Base-by-base conservation (phyloP, 306 rosid genomes). In the Inga oerstediana region DNA sequence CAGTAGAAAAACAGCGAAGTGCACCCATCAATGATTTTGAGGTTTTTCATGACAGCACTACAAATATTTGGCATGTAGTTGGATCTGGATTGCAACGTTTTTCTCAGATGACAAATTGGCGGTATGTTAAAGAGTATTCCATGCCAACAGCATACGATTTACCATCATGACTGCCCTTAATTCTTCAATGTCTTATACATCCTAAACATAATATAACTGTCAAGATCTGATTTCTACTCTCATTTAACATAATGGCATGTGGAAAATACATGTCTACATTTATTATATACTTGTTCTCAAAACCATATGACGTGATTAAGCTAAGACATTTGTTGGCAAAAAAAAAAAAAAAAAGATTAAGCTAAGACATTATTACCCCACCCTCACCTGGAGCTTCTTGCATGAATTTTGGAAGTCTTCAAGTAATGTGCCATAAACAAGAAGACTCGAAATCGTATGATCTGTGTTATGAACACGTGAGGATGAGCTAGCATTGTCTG, bases 71-170 rank as follows among this genome's bases (percentile, higher is more conserved):
- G 99, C 91, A 81, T 74, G 93, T 96, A 37, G 87, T 89, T 78
- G 99, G 99, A 83, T 61, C 97, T 84, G 97, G 98, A 65, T 84
- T 96, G 85, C 92, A 92, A 77, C 94, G 97, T n/a, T 96, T 96
- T 89, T 90, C 91, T 77, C 99, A 92, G 89, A 96, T 94, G 99
- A 96, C 95, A 85, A 94, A 94, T 89, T 96, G 97, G 97, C 85
- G 97, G 99, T 94, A 76, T 65, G 91, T 90, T 85, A 74, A 75
- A 71, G 27, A 83, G 70, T 76, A 85, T 65, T 80, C 64, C 69
- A 49, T 14, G 70, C 24, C 70, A 49, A 70, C 17, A 52, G 65
- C 69, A 74, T 75, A 24, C 48, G 48, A 44, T 58, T 69, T 35
- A 64, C 51, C 76, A 61, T 37, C 74, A 34, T 69, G 24, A 9